These are phyloP conservation scores for Penicillium silybi DNA, from an alignment of 495 filamentous ascomycete species.

Conservation along the genomic window DNA sequence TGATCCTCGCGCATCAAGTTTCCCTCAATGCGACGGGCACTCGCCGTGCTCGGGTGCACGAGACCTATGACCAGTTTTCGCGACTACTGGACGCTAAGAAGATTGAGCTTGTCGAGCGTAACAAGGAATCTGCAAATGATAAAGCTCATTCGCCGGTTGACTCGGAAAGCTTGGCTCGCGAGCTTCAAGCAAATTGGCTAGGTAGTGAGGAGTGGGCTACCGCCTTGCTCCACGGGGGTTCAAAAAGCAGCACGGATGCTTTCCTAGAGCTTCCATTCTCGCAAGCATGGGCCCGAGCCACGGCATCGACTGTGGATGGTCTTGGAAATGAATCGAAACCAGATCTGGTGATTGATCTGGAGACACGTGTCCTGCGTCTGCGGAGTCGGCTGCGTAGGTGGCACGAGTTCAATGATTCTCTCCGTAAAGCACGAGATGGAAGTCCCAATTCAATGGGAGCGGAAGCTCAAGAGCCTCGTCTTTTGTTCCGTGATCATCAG, in stretches of 20 bases:
- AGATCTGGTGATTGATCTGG: conserved; percentile 55
- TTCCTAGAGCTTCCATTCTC: conserved; percentile 63
- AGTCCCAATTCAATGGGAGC: not conserved
- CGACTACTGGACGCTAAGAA: conserved; percentile 54
- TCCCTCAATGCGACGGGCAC: conserved; percentile 52
- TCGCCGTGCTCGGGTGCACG: conserved; percentile 29
- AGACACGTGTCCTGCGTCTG: conserved; percentile 57
- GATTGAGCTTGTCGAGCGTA: conserved; percentile 37
- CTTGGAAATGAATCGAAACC: conserved; percentile 36
- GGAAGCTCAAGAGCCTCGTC: conserved; percentile 14
- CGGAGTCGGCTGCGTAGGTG: conserved; percentile 63
- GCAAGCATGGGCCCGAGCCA: conserved; percentile 60
- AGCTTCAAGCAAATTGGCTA: conserved; percentile 67
- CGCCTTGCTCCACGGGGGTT: conserved; percentile 61
- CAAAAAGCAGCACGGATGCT: conserved; percentile 51
- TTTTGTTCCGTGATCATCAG: conserved; percentile 37
- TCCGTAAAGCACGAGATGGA: conserved; percentile 21
- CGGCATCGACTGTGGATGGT: conserved; percentile 49
- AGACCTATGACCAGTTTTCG: conserved; percentile 59
- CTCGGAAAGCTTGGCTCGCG: conserved; percentile 36
- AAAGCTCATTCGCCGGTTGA: conserved; percentile 34
- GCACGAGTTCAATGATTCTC: conserved; percentile 59
- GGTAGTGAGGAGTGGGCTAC: conserved; percentile 68
- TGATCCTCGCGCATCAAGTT: conserved; percentile 69
- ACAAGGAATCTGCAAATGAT: conserved; percentile 8